Percentiles rank a stretch among this genome's conserved stretches.
phyloP scores from a whole-genome alignment of 495 filamentous ascomycete species.

The Aspergillus haitiensis region DNA sequence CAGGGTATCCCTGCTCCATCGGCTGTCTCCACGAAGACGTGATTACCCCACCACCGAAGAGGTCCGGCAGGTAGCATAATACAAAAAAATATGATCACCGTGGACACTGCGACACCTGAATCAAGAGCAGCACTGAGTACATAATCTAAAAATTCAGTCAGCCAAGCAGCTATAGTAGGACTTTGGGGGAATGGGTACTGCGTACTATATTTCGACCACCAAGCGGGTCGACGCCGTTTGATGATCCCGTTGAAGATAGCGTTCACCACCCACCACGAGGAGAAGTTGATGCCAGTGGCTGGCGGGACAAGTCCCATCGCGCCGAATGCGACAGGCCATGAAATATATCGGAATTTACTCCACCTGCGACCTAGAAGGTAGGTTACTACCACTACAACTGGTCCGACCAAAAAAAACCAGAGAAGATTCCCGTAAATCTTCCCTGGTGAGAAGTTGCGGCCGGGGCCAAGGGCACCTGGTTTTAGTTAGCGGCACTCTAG shows the following conservation, averaged over 20 bases:
- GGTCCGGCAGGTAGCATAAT: conserved; percentile 63
- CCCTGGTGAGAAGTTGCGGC: conserved; percentile 65
- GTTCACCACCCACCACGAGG: conserved; percentile 67
- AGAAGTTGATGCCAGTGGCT: conserved; percentile 67
- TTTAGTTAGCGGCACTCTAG: background rate
- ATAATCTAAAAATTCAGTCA: conserved; percentile 56
- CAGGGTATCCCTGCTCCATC: conserved; percentile 50
- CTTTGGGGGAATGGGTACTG: conserved; percentile 34
- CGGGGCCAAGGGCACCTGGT: conserved; percentile 59
- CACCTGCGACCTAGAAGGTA: conserved; percentile 57
- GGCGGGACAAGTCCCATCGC: conserved; percentile 64
- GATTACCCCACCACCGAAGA: conserved; percentile 70
- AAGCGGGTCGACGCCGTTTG: conserved; percentile 55
- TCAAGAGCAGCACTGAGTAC: conserved; percentile 62
- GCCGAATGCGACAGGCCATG: conserved; percentile 68
- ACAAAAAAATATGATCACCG: conserved; percentile 65
- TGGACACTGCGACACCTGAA: conserved; percentile 61
- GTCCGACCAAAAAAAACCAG: conserved; percentile 63
- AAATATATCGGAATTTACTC: conserved; percentile 54
- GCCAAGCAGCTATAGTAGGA: background rate
- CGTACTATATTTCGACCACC: conserved; percentile 63
- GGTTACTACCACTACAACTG: conserved; percentile 54
- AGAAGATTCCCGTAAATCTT: conserved; percentile 66
- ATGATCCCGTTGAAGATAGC: conserved; percentile 64
- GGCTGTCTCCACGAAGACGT: conserved; percentile 45